These are phyloP conservation scores for Apiospora aurea DNA, from an alignment of 2,329 filamentous ascomycete species.

Conservation along the genomic window DNA sequence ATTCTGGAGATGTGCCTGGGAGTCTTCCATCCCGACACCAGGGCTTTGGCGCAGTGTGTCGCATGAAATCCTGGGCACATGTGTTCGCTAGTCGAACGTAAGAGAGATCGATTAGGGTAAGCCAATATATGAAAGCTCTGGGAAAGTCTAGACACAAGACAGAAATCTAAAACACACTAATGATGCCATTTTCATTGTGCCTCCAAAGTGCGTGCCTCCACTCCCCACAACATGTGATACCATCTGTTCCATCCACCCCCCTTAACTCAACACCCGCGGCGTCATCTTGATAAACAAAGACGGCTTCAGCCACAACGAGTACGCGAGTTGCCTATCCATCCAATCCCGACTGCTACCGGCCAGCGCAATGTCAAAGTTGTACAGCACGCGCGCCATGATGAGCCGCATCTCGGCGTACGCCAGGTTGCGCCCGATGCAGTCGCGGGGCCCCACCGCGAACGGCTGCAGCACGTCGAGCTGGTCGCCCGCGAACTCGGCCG, in stretches of 20 bases:
- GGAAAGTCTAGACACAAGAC: background rate
- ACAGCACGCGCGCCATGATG: conserved; percentile 28
- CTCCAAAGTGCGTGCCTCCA: no score
- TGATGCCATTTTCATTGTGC: background rate
- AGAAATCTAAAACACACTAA: background rate
- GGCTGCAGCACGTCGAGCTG: conserved; percentile 25
- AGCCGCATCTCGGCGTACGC: conserved; percentile 30
- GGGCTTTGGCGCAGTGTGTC: background rate
- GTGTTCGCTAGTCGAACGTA: no score
- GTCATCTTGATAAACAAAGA: background rate
- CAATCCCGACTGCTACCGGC: conserved; percentile 32
- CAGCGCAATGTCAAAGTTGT: conserved; percentile 28
- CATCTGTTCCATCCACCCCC: no score
- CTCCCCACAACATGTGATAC: no score
- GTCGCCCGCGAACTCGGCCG: conserved; percentile 25
- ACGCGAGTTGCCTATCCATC: conserved; percentile 26
- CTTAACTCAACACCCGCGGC: background rate
- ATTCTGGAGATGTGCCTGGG: background rate
- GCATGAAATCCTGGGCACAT: no score
- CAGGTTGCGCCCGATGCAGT: conserved; percentile 28
- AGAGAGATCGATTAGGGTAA: no score
- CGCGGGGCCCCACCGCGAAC: conserved; percentile 25
- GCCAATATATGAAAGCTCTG: no score
- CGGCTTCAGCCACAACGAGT: conserved; percentile 23
- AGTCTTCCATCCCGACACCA: background rate